A percentile compares a stretch with the other conserved stretches of the same genome.
Conservation (phyloP, 1,284 basidiomycete genomes). For the Sanghuangporus weigelae region DNA sequence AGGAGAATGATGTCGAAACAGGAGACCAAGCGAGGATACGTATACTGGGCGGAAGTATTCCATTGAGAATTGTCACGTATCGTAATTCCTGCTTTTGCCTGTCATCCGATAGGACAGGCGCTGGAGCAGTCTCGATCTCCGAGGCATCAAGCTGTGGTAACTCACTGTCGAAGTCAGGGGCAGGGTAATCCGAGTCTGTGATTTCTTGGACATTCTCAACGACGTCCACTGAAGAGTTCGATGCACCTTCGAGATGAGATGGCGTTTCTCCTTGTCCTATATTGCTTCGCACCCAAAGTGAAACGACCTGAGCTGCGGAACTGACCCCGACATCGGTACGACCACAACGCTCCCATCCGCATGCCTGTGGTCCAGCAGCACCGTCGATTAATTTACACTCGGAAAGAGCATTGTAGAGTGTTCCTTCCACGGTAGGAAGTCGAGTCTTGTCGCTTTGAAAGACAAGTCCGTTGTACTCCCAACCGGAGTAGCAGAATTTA, state of each 20-base stretch:
- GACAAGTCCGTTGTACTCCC: constrained; percentile 88
- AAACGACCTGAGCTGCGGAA: constrained; percentile 91
- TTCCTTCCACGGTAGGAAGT: constrained; percentile 87
- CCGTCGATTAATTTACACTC: constrained; percentile 73
- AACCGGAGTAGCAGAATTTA: constrained; percentile 90
- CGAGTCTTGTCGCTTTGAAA: constrained; percentile 66
- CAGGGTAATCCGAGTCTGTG: neutral
- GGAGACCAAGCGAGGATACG: constrained; percentile 96
- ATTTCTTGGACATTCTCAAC: neutral
- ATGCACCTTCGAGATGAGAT: constrained; percentile 1
- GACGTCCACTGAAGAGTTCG: neutral
- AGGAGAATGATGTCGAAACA: constrained; percentile 75
- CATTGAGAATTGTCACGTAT: constrained; percentile 82
- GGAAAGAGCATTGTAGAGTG: constrained; percentile 78
- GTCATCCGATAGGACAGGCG: constrained; percentile 15
- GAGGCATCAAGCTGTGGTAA: constrained; percentile 20
- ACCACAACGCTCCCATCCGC: constrained; percentile 89
- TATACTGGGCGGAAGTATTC: constrained; percentile 86
- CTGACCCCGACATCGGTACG: constrained; percentile 95
- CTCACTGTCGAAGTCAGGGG: constrained; percentile 3
- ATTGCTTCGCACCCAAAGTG: constrained; percentile 81
- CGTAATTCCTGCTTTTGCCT: constrained; percentile 53
- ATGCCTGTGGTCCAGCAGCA: constrained; percentile 73
- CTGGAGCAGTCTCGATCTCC: constrained; percentile 20
- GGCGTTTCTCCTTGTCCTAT: constrained; percentile 25